These are phyloP conservation scores for Anethum foeniculum DNA, from an alignment of 140 eudicot species.

Conservation along the genomic window DNA sequence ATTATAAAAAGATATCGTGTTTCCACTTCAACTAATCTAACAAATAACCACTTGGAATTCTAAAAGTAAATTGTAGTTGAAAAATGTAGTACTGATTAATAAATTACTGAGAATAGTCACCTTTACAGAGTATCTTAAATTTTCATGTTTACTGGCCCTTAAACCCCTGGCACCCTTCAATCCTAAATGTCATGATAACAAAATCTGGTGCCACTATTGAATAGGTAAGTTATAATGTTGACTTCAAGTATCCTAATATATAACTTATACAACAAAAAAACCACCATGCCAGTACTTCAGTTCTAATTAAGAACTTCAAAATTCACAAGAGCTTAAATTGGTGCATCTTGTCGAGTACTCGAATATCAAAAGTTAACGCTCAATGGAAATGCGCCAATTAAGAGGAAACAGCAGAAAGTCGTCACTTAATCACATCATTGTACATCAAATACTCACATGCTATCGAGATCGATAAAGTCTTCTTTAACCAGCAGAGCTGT, in stretches of 20 bases:
- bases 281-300: not conserved
- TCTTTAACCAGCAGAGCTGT: slow-evolving; percentile 80
- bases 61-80: not conserved
- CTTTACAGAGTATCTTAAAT: not conserved
- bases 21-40: not conserved
- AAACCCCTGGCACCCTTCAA: not conserved
- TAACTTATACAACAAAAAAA: not conserved
- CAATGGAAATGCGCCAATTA: not conserved
- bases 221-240: not conserved
- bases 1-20: not conserved
- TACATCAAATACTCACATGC: slow-evolving; percentile 58
- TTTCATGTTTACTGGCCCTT: not conserved
- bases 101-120: not conserved
- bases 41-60: not conserved
- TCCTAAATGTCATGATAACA: not conserved
- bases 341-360: not conserved
- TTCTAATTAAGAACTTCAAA: not conserved
- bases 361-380: not conserved
- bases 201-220: not conserved
- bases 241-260: not conserved
- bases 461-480: slow-evolving; percentile 74
- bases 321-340: not conserved
- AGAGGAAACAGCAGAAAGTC: slow-evolving; percentile 6
- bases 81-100: not conserved
- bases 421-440: slow-evolving; percentile 1